Conservation (phyloP, 805 yeast genomes). For the Candida ovalis region DNA sequence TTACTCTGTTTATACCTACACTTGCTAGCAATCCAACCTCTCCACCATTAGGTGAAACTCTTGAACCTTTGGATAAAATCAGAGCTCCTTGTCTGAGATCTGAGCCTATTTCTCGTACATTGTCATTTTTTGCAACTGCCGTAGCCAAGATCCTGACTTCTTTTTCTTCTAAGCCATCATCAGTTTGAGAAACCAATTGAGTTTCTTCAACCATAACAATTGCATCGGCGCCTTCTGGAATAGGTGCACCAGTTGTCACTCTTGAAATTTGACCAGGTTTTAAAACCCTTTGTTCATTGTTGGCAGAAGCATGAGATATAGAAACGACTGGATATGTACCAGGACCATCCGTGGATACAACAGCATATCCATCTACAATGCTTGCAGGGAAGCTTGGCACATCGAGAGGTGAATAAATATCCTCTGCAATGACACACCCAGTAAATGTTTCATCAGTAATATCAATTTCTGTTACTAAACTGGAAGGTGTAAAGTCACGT, state of each 20-base stretch:
- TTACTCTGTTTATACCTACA: slow-evolving; percentile 37
- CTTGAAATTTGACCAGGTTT: slow-evolving; percentile 38
- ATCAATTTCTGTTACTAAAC: slow-evolving; percentile 21
- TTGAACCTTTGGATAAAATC: slow-evolving; percentile 34
- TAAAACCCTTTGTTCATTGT: slow-evolving; percentile 13
- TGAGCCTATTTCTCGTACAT: slow-evolving; percentile 45
- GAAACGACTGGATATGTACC: slow-evolving; percentile 39
- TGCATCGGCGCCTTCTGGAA: slow-evolving; percentile 51
- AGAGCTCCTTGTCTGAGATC: slow-evolving; percentile 39
- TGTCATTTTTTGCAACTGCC: slow-evolving; percentile 39
- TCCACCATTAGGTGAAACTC: slow-evolving; percentile 41
- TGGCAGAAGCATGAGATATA: slow-evolving; percentile 40
- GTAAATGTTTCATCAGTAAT: slow-evolving; percentile 26
- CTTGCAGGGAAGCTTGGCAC: slow-evolving; percentile 52
- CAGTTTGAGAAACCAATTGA: slow-evolving; percentile 29
- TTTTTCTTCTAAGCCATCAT: slow-evolving; percentile 40
- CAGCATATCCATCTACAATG: slow-evolving; percentile 56
- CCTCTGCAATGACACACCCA: slow-evolving; percentile 42
- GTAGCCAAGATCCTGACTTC: slow-evolving; percentile 37
- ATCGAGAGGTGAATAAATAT: slow-evolving; percentile 33
- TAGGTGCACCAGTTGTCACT: slow-evolving; percentile 55
- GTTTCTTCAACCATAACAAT: slow-evolving; percentile 56
- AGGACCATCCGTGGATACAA: slow-evolving; percentile 41
- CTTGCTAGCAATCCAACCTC: slow-evolving; percentile 48
- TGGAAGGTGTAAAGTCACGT: slow-evolving; percentile 29